These are phyloP conservation scores for Ceratobasidium sp. DNA, from an alignment of 1,284 basidiomycete genomes.

Conservation along the genomic window DNA sequence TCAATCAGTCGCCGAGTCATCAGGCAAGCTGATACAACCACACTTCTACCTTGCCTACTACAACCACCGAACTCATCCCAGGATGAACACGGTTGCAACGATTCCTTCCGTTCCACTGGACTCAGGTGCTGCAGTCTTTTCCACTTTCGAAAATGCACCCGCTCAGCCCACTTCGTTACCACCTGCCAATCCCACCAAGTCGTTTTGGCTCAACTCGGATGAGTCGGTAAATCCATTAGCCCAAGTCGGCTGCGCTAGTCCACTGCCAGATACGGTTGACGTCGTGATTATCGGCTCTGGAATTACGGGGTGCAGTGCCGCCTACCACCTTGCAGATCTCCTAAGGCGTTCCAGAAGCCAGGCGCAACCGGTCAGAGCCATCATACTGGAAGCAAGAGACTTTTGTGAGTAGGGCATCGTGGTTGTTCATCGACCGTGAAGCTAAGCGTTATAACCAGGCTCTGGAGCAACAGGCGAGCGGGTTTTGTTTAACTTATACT, in stretches of 20 bases:
- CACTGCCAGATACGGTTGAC: constrained; percentile 71
- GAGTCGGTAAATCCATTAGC: constrained; percentile 75
- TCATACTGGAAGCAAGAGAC: constrained; percentile 80
- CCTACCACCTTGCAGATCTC: constrained; percentile 73
- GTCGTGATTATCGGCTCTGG: constrained; percentile 83
- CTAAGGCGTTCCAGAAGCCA: constrained; percentile 51
- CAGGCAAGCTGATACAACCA: neutral
- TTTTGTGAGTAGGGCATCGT: constrained; percentile 70
- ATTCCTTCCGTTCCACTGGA: constrained; percentile 21
- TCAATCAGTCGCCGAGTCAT: neutral
- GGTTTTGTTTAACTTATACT: neutral
- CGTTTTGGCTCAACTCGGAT: constrained; percentile 75
- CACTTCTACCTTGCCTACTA: neutral
- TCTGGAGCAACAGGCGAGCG: constrained; percentile 81
- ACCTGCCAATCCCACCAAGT: constrained; percentile 71
- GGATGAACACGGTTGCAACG: neutral
- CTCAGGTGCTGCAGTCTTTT: constrained; percentile 19
- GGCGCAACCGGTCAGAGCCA: constrained; percentile 61
- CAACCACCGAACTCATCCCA: neutral
- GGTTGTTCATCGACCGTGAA: neutral
- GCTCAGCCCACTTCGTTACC: constrained; percentile 61
- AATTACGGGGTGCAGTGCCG: constrained; percentile 79
- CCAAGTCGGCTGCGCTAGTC: constrained; percentile 71
- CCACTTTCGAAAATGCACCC: constrained; percentile 23
- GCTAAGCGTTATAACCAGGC: constrained; percentile 63